Conservation (phyloP, 345 rosid genomes). For the Cochlearia excelsa region DNA sequence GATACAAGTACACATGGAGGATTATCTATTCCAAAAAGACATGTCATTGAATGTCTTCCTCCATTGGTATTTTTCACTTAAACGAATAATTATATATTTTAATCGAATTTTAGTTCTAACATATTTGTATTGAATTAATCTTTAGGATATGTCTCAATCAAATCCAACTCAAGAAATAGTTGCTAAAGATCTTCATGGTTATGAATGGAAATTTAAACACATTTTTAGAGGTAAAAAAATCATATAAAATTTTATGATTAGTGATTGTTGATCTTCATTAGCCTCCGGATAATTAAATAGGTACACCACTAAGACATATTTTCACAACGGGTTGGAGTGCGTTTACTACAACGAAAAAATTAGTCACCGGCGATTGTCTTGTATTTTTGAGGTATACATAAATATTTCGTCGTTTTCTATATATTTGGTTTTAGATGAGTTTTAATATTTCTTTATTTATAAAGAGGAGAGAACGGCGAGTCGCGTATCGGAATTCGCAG, state of each 20-base stretch:
- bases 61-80: background rate
- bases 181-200: background rate
- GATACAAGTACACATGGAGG: background rate
- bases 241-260: background rate
- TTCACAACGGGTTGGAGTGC: background rate
- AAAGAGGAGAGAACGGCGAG: slow-evolving; percentile 1
- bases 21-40: background rate
- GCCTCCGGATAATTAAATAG: background rate
- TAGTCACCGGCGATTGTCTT: background rate
- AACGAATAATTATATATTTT: too few species aligned
- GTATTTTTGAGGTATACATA: background rate
- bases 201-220: slow-evolving; percentile 1
- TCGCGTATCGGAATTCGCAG: background rate
- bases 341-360: background rate
- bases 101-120: background rate
- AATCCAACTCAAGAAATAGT: background rate
- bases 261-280: background rate
- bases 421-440: background rate
- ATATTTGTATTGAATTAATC: background rate
- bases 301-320: background rate
- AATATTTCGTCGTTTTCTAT: background rate
- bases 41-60: slow-evolving; percentile 2
- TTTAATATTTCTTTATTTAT: background rate
- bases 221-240: background rate
- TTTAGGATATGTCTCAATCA: background rate